Evolutionary conservation across 2,329 filamentous ascomycete species (phyloP).

Genomic region (Aspergillus terreus): DNA sequence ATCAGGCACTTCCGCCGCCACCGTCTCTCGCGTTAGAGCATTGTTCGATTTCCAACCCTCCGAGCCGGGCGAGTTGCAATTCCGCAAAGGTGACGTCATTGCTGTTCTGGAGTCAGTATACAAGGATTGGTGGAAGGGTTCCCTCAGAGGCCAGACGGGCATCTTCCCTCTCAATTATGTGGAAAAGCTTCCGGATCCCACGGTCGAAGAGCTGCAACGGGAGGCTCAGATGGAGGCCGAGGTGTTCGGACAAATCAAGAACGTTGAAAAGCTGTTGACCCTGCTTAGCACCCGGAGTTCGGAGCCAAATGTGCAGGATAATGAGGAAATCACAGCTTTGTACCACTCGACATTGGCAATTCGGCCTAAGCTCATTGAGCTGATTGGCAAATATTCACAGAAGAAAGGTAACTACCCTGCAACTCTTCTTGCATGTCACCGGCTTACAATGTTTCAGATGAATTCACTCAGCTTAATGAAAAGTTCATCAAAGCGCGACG

Average conservation of each 20-base stretch:
- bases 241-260: constrained; percentile 72
- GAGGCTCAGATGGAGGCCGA: constrained; percentile 93
- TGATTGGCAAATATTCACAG: constrained; percentile 98
- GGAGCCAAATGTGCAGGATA: constrained; percentile 79
- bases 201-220: constrained; percentile 85
- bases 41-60: constrained; percentile 93
- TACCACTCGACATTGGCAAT: constrained; percentile 95
- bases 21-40: constrained; percentile 88
- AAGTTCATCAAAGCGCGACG: constrained; percentile 98
- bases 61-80: constrained; percentile 90
- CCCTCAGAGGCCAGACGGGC: constrained; percentile 86
- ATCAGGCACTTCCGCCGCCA: constrained; percentile 89
- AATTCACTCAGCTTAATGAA: constrained; percentile 97
- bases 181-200: constrained; percentile 93
- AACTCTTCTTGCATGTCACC: not conserved
- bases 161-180: constrained; percentile 99
- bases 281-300: constrained; percentile 83
- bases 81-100: constrained; percentile 95
- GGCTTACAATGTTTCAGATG: constrained; percentile 57
- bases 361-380: constrained; percentile 90
- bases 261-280: constrained; percentile 78
- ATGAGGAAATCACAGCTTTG: constrained; percentile 86
- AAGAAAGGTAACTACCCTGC: constrained; percentile 73
- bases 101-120: constrained; percentile 96
- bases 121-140: constrained; percentile 99